phyloP scores from a whole-genome alignment of 176 grass and related monocot species.

The Aegilops bicornis region DNA sequence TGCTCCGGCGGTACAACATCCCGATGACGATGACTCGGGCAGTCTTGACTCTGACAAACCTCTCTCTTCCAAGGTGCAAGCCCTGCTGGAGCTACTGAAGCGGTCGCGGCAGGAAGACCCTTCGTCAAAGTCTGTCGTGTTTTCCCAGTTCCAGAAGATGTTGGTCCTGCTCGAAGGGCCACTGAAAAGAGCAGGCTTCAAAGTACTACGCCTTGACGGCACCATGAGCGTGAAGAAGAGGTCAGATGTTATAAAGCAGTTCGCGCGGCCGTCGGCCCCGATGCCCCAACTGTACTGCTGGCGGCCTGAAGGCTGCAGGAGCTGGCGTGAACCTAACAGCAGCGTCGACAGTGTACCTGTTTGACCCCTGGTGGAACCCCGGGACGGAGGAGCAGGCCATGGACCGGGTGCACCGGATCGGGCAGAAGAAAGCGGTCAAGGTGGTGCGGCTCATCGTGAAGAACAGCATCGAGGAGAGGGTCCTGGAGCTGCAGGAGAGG shows the following conservation, averaged over 20 bases:
- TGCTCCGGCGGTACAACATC: conserved; percentile 46
- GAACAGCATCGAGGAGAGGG: conserved; percentile 83
- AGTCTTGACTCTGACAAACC: conserved; percentile 28
- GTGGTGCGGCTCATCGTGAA: conserved; percentile 73
- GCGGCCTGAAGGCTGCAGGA: conserved; percentile 79
- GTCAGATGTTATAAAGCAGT: conserved; percentile 61
- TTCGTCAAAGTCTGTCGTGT: conserved; percentile 75
- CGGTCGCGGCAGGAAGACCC: conserved; percentile 47
- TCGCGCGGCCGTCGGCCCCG: conserved; percentile 30
- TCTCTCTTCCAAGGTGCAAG: conserved; percentile 83
- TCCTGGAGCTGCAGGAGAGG: conserved; percentile 77
- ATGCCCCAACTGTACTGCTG: conserved; percentile 64
- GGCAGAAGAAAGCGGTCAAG: conserved; percentile 74
- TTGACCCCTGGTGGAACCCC: conserved; percentile 96
- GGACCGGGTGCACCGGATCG: conserved; percentile 92
- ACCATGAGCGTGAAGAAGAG: conserved; percentile 75
- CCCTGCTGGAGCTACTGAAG: conserved; percentile 64
- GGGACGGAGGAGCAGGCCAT: conserved; percentile 95
- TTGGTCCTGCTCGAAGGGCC: conserved; percentile 76
- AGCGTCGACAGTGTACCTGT: conserved; percentile 80
- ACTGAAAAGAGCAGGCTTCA: conserved; percentile 66
- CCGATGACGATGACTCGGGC: conserved; percentile 51
- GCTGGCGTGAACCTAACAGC: conserved; percentile 79
- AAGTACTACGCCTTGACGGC: conserved; percentile 60
- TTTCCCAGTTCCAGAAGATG: conserved; percentile 95